Base-by-base conservation (phyloP, 331 rosid species). In the Acacia pycnantha region DNA sequence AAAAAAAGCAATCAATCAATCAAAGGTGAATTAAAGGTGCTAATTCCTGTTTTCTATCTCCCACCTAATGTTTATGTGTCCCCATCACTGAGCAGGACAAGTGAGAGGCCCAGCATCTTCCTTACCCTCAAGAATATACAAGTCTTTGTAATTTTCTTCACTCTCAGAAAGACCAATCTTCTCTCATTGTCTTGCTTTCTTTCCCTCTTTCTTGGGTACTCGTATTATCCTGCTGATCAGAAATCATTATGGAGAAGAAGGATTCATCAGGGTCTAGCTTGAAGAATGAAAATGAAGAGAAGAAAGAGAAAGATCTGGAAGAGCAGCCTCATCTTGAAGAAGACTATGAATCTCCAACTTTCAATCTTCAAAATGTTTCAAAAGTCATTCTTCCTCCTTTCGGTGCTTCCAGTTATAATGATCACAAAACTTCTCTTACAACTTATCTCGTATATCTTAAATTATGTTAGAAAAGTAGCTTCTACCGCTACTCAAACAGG, bases 201-300 rank as follows among this genome's bases (percentile, higher is more conserved):
- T 43, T 53, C 33, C 33, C 47, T 61, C 56, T 2, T 40, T 77
- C 78, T 24, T 26, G 74, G 48, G 40, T 1, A 46, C 48, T 46
- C 14, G 40, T 31, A 37, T 11, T 27, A 24, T 13, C 41, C 71
- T 40, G 14, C 31, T 19, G 21, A 33, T 33, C 37, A 33, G 21
- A 33, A 76, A 51, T 65, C 15, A 29, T 8, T 1, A 40, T 40
- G 43, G 89, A 87, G 72, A 74, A 87, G 69, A 65, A 71, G 47
- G 80, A 85, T 40, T 75, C 76, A 18, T 75, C 76, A 18, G 44
- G 70, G 31, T n/a, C n/a, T n/a, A n/a, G n/a, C n/a, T n/a, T n/a
- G n/a, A n/a, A n/a, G n/a, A n/a, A n/a, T n/a, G n/a, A n/a, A n/a
- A n/a, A n/a, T n/a, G n/a, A n/a, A n/a, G n/a, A n/a, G n/a, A n/a